Conservation (phyloP, 257 asterid genomes). For the Ilex asprella region DNA sequence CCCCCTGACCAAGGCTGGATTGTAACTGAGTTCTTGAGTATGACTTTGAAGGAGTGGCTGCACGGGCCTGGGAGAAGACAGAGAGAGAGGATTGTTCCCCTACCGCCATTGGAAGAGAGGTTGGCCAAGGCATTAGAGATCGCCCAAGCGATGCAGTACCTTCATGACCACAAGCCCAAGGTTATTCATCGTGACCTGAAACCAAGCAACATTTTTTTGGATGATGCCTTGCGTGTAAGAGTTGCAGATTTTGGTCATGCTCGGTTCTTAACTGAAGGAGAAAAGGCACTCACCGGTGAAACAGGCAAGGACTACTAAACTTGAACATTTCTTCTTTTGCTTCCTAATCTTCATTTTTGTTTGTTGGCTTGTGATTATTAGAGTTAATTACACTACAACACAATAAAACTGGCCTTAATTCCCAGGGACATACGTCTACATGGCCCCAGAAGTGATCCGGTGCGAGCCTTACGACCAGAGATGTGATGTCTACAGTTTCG, state of each 20-base stretch:
- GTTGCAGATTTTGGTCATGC: slow-evolving; percentile 89
- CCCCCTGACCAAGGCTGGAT: slow-evolving; percentile 68
- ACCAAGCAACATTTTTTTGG: slow-evolving; percentile 69
- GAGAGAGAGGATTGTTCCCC: slow-evolving; percentile 36
- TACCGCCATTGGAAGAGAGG: slow-evolving; percentile 49
- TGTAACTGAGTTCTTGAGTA: slow-evolving; percentile 48
- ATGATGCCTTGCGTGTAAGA: slow-evolving; percentile 49
- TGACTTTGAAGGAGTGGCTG: slow-evolving; percentile 50
- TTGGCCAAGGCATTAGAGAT: slow-evolving; percentile 52
- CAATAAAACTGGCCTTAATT: background rate
- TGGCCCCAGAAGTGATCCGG: slow-evolving; percentile 78
- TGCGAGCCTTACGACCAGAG: slow-evolving; percentile 63
- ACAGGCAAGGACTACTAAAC: slow-evolving; percentile 31
- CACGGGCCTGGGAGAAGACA: slow-evolving; percentile 64
- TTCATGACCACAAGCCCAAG: slow-evolving; percentile 58
- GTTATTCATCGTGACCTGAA: slow-evolving; percentile 67
- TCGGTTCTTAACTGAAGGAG: slow-evolving; percentile 54
- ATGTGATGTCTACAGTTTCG: slow-evolving; percentile 73
- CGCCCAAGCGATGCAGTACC: slow-evolving; percentile 79
- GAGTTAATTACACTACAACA: too few relatives aligned
- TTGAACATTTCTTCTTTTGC: background rate
- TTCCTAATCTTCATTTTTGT: too few relatives aligned
- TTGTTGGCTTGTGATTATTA: too few relatives aligned
- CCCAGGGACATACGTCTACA: slow-evolving; percentile 69
- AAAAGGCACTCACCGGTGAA: slow-evolving; percentile 77